Base-by-base conservation (phyloP, 352 stramenopile genomes). In the Pythium dissotocum region DNA sequence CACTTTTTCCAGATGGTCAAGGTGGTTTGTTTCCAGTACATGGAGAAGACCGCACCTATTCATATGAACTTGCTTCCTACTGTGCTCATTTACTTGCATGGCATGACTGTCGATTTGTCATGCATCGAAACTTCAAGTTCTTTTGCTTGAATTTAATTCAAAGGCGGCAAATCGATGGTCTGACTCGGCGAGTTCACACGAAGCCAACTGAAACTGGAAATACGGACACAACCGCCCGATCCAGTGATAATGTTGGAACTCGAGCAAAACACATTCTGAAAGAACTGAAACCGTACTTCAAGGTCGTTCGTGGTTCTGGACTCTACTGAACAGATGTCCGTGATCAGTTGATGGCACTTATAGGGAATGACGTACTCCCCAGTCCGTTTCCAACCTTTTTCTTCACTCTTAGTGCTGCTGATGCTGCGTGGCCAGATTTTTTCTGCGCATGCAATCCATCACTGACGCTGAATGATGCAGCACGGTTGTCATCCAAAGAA, bases 361-460 rank as follows among this genome's bases (percentile, higher is more conserved):
- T 71, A 21, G 69, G 63, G 1, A 75, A 71, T 32, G 40, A 36
- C n/a, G 63, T 63, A 26, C 33, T 80, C 0, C 36, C 53, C 1
- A 68, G 46, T 13, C 58, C 61, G 6, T 76, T 48, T n/a, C 65
- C 63, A 3, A 71, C 60, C 6, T 71, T 63, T 57, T 54, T 79
- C 61, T 61, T 75, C 32, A 73, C 73, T 1, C 18, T 79, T 0
- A 79, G 73, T 55, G 73, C 70, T n/a, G 70, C 70, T 0, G 70
- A 80, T 16, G 76, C 67, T 0, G 48, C 70, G 0, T 80, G 73
- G 64, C 70, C 64, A 4, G 70, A 76, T 55, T 72, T 77, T n/a
- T 63, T 70, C 54, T 30, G 60, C 16, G 70, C 44, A 0, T 75
- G 70, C 40, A 24, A 76, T 38, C 61, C 67, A 1, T 21, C 13